Conservation (phyloP, 345 rosid species). For the Corchorus olitorius region DNA sequence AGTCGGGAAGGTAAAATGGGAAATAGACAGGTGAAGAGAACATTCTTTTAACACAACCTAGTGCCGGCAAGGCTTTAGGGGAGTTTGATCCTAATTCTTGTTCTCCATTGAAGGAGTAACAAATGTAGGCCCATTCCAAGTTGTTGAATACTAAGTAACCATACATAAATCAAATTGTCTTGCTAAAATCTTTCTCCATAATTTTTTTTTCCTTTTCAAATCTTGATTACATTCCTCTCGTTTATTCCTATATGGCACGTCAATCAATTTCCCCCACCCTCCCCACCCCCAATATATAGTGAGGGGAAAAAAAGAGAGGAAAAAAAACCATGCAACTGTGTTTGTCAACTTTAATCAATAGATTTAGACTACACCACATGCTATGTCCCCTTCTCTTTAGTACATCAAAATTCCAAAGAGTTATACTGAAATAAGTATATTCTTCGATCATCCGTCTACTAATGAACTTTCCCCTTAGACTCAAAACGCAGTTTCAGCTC, state of each 20-base stretch:
- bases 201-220: background rate
- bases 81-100: background rate
- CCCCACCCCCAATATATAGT: no score
- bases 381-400: background rate
- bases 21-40: no score
- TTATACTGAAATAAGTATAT: background rate
- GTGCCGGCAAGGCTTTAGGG: background rate
- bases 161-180: background rate
- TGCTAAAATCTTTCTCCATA: background rate
- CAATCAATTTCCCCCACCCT: background rate
- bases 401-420: background rate
- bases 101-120: background rate
- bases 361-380: background rate
- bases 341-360: background rate
- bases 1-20: no score
- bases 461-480: slow-evolving; percentile 3
- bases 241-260: background rate
- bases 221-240: background rate
- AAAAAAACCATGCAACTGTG: background rate
- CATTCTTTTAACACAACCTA: no score
- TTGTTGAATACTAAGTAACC: background rate
- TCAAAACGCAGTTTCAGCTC: background rate
- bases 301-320: background rate
- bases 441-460: background rate
- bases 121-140: background rate